A percentile compares a stretch with the other conserved stretches of the same genome.
These are phyloP conservation scores for Pittosporum tobira DNA, from an alignment of 129 eudicot genomes.

Conservation along the genomic window DNA sequence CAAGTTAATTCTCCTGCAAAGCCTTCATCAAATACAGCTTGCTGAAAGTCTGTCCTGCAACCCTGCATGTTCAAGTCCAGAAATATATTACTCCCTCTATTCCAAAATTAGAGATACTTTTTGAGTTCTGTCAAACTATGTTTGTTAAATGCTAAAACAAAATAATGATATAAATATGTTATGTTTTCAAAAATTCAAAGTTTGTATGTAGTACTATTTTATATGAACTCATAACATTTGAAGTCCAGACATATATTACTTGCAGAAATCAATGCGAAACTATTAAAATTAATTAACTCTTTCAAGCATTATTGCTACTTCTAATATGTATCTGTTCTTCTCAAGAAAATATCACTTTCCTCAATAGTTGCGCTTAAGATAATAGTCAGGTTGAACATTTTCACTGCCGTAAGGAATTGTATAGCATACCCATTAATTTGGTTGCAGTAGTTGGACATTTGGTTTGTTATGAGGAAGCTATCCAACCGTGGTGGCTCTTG, in stretches of 20 bases:
- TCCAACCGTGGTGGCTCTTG: constrained; percentile 92
- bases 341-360: not conserved
- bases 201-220: too few species aligned
- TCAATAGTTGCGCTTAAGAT: not conserved
- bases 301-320: not conserved
- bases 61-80: constrained; percentile 40
- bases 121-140: too few species aligned
- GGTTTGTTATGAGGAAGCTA: constrained; percentile 89
- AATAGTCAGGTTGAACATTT: constrained; percentile 1
- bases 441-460: constrained; percentile 88
- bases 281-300: not conserved
- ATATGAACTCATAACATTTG: too few species aligned
- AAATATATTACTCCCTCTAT: not conserved
- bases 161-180: too few species aligned
- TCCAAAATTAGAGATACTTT: too few species aligned
- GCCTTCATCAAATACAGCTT: constrained; percentile 84
- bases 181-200: too few species aligned
- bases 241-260: not conserved
- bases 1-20: constrained; percentile 60
- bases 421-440: constrained; percentile 87
- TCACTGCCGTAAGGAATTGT: not conserved
- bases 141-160: too few species aligned
- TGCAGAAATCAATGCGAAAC: too few species aligned
- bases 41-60: constrained; percentile 93
- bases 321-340: not conserved